Evolutionary conservation across 2,329 filamentous ascomycete species (phyloP), one percentile per base, ranked within the genome.

Genomic region (Cadophora luteo-olivacea): DNA sequence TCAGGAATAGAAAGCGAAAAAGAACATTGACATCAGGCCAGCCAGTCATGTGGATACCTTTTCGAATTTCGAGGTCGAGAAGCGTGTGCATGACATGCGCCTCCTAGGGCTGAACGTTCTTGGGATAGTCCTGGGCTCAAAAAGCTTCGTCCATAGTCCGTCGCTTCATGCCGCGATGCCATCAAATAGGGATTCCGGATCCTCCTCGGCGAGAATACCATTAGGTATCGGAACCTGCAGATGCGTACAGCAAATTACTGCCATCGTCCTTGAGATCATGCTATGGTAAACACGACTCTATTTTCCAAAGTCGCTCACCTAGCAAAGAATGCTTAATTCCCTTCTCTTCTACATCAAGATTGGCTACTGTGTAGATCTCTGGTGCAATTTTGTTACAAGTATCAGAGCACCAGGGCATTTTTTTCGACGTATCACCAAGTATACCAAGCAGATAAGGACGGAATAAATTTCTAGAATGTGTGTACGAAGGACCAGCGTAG

Each of bases 61-160:
- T 54, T 54, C 51, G 12, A 16, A 32, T 29, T 54, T 32, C 51
- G 51, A 54, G 51, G 51, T 54, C 51, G 51, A 54, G 51, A 54
- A 29, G 51, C 24, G 29, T 16, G 24, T 32, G 4, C 51, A 54
- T 54, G 51, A 29, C 24, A 29, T 54, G 51, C 24, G 24, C 24
- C 51, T 19, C 24, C 8, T 54, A 19, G 51, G 51, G 51, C 51
- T 29, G 51, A 54, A 54, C 51, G 29, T 19, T 54, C 12, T 16
- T 25, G 22, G 51, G 51, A 16, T 29, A 24, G 11, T 24, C 9
- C 51, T 54, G 29, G 51, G 51, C 51, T 54, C 24, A 12, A 16
- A 24, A 19, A 54, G 51, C 25, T 19, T 54, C 29, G 51, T 54
- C 19, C 51, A 16, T 54, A 54, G 51, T 54, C 19, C 51, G 5